These are phyloP conservation scores for Aspergillus oerlinghausenensis DNA, from an alignment of 2,329 filamentous ascomycete species.

Conservation along the genomic window DNA sequence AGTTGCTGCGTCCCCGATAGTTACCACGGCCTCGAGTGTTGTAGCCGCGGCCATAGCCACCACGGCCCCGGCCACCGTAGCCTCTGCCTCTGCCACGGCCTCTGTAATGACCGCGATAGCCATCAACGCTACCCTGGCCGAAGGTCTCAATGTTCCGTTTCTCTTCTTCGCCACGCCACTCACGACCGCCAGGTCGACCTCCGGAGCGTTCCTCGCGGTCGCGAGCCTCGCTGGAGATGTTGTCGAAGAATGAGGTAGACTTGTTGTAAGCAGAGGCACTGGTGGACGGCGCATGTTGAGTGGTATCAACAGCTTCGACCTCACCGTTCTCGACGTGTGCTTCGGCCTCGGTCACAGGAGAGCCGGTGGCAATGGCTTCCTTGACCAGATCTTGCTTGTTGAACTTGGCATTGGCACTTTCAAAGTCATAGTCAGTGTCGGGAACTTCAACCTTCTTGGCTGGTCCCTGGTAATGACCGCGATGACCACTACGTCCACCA, in stretches of 20 bases:
- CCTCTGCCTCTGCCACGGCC: conserved; percentile 54
- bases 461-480: conserved; percentile 39
- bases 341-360: conserved; percentile 54
- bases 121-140: conserved; percentile 91
- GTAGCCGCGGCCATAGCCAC: conserved; percentile 44
- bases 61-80: conserved; percentile 44
- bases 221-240: conserved; percentile 90
- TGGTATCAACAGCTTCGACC: conserved; percentile 32
- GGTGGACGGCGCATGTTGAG: conserved; percentile 27
- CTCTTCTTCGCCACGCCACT: conserved; percentile 89
- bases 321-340: conserved; percentile 46
- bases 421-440: conserved; percentile 88
- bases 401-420: conserved; percentile 78
- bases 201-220: conserved; percentile 71
- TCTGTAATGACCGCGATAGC: conserved; percentile 74
- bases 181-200: conserved; percentile 69
- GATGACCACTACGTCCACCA: conserved; percentile 45
- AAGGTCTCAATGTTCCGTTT: conserved; percentile 97
- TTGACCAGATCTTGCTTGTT: conserved; percentile 84
- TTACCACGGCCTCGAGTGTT: conserved; percentile 35
- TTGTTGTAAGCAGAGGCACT: conserved; percentile 70
- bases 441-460: conserved; percentile 79
- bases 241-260: conserved; percentile 89
- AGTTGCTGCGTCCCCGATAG: conserved; percentile 33
- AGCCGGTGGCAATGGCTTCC: conserved; percentile 76